A percentile compares a stretch with the other conserved stretches of the same genome.
Evolutionary conservation across 2,329 filamentous ascomycete species (phyloP).

Genomic region (Huntiella decipiens): DNA sequence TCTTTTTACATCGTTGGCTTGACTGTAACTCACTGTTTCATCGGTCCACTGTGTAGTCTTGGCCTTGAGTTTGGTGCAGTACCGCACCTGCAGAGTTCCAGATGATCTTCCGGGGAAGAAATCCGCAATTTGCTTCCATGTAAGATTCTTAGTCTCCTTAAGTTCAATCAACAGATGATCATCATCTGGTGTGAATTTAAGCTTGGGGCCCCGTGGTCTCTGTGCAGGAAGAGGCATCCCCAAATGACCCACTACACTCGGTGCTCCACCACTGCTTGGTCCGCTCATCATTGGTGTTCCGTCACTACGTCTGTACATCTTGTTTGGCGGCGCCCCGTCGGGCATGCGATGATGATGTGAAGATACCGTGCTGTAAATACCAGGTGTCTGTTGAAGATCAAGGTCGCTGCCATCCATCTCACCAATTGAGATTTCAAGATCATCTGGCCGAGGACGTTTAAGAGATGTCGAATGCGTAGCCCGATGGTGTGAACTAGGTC

Average conservation of each 20-base stretch:
- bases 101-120: constrained; percentile 86
- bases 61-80: constrained; percentile 86
- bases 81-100: constrained; percentile 79
- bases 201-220: constrained; percentile 66
- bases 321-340: constrained; percentile 49
- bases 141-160: constrained; percentile 86
- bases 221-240: constrained; percentile 76
- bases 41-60: constrained; percentile 89
- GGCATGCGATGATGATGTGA: constrained; percentile 67
- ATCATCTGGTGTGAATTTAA: constrained; percentile 87
- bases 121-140: constrained; percentile 94
- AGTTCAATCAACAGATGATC: constrained; percentile 73
- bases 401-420: constrained; percentile 37
- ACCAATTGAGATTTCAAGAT: constrained; percentile 34
- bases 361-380: constrained; percentile 27
- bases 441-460: constrained; percentile 38
- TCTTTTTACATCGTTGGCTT: background rate
- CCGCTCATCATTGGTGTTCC: background rate
- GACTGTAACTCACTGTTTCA: constrained; percentile 51
- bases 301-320: constrained; percentile 43
- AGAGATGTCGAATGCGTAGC: constrained; percentile 17
- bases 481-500: constrained; percentile 12
- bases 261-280: constrained; percentile 34
- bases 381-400: constrained; percentile 31
- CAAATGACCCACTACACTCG: constrained; percentile 69